A percentile compares a stretch with the other conserved stretches of the same genome.
Evolutionary conservation across 2,329 filamentous ascomycete species (phyloP).

Genomic region (Chaetomiaceae sp.): DNA sequence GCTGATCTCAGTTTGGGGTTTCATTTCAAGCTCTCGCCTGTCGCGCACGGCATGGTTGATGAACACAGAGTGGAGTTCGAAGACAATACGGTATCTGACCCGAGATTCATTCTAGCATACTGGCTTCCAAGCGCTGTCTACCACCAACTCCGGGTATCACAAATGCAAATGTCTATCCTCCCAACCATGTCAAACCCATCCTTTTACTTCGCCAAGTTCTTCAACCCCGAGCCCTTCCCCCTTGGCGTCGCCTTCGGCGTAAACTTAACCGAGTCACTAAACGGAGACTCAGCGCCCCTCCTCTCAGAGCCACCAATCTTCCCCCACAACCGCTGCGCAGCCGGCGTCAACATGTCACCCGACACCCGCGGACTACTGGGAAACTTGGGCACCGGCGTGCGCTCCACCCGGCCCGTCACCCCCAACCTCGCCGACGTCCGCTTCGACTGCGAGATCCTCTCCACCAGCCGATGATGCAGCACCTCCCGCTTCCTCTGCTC

Average conservation of each 20-base stretch:
- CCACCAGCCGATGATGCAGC: slow-evolving; percentile 82
- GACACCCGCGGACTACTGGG: slow-evolving; percentile 59
- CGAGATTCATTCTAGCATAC: not conserved
- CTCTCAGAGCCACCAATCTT: slow-evolving; percentile 48
- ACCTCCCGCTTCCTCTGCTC: slow-evolving; percentile 73
- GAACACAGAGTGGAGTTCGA: too few relatives aligned
- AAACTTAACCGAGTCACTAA: slow-evolving; percentile 30
- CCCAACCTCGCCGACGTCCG: slow-evolving; percentile 56
- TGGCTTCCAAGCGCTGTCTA: not conserved
- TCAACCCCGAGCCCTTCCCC: slow-evolving; percentile 34
- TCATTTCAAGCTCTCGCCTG: too few relatives aligned
- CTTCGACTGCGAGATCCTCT: slow-evolving; percentile 70
- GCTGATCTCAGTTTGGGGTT: slow-evolving; percentile 1
- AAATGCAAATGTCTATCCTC: not conserved
- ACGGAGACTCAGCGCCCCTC: slow-evolving; percentile 35
- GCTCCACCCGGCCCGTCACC: slow-evolving; percentile 54
- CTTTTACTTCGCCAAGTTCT: slow-evolving; percentile 30
- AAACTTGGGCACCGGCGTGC: slow-evolving; percentile 64
- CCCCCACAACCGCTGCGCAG: slow-evolving; percentile 64
- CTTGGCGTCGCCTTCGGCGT: slow-evolving; percentile 37
- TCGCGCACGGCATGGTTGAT: too few relatives aligned
- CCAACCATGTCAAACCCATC: not conserved
- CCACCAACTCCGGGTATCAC: slow-evolving; percentile 5
- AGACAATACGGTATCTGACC: too few relatives aligned
- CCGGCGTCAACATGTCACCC: slow-evolving; percentile 60